phyloP scores from a whole-genome alignment of 176 grass and related monocot genomes.

The Eleusine indica region DNA sequence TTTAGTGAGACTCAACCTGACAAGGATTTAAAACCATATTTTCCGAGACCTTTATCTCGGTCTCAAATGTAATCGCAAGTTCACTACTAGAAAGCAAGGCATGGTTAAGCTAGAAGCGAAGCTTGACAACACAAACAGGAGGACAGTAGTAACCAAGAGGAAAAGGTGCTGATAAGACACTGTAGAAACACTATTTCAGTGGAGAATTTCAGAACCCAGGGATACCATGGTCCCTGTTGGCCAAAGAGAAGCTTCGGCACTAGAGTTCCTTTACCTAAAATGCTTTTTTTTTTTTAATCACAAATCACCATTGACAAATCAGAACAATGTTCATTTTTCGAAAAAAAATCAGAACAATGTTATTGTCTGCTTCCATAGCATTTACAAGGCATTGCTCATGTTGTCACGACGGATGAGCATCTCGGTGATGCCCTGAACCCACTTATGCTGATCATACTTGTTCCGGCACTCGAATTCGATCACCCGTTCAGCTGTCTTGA shows the following conservation, averaged over 20 bases:
- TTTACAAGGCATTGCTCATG: constrained; percentile 33
- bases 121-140: too few species aligned
- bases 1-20: neutral
- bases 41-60: neutral
- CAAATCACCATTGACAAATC: neutral
- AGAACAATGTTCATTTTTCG: neutral
- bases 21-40: too few species aligned
- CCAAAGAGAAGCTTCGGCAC: too few species aligned
- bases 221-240: too few species aligned
- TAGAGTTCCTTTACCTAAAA: too few species aligned
- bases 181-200: too few species aligned
- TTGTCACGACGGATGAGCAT: constrained; percentile 63
- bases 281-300: neutral
- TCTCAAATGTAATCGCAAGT: neutral
- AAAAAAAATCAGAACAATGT: neutral
- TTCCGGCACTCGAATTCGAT: constrained; percentile 92
- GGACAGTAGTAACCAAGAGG: too few species aligned
- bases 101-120: too few species aligned
- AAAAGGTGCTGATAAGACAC: too few species aligned
- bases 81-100: neutral
- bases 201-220: too few species aligned
- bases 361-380: constrained; percentile 11
- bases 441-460: constrained; percentile 60
- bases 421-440: constrained; percentile 75
- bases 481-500: constrained; percentile 70